Base-by-base conservation (phyloP, 1,139 yeast species). In the Taphrina communis region DNA sequence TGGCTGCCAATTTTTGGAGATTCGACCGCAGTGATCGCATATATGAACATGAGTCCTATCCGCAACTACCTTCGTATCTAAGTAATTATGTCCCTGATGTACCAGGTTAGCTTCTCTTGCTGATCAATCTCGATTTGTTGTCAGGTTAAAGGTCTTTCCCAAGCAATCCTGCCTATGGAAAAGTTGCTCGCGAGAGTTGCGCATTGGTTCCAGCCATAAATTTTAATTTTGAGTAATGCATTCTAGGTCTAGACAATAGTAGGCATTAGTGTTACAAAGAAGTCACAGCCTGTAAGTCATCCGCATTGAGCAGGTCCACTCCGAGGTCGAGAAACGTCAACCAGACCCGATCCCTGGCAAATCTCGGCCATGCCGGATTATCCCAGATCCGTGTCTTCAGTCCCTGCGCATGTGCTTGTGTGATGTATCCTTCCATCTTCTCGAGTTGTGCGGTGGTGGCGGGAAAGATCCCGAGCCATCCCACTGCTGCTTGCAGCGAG, bases 361-460 rank as follows among this genome's bases (percentile, higher is more conserved):
- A 67, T 1, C 75, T 71, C 0, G 86, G 85, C 83, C 84, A 83
- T 53, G 76, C 74, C 0, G 87, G 86, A 1, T 83, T 81, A 48
- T 82, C 86, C 87, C 87, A 84, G 46, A 83, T 76, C 52, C 87
- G 76, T 0, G 83, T 78, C 69, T 77, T 76, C 42, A 84, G 71
- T 7, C 80, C 80, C 17, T 73, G 21, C 0, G 72, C 68, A 70
- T 83, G 85, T 0, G 84, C 81, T 8, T 65, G 70, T 0, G 75
- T 73, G 8, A 83, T 74, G 36, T 72, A 72, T 1, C 70, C 63
- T 21, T 69, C 70, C 6, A 83, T 68, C 39, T 73, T 74, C 0
- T 68, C 69, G 11, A 74, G 55, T 71, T 82, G 82, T 17, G 65
- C 65, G 1, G 67, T 80, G 6, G 72, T 53, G 51, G 76, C 70